Base-by-base conservation (phyloP, 148 eudicot species). In the Oxyria digyna region DNA sequence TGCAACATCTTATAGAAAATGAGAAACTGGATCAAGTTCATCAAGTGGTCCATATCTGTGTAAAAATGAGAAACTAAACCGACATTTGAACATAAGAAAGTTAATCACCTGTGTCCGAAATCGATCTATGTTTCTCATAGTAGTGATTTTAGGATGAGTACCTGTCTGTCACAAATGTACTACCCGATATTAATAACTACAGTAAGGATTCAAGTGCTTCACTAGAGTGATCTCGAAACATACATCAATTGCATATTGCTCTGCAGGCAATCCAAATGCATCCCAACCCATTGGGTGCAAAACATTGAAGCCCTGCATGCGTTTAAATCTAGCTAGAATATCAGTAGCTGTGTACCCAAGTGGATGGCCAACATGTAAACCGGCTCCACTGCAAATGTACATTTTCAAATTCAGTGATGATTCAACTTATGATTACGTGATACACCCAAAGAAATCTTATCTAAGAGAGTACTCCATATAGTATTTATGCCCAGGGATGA, bases 261-360 rank as follows among this genome's bases (percentile, higher is more conserved):
- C 99, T 4, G 97, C 99, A 37, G 99, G 99, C 82, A 94, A 81
- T 42, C 99, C 99, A 78, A 94, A 94, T 38, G 99, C 99, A 83
- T 94, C 99, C 99, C 99, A 94, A 73, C 99, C 99, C 97, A 91
- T 94, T 5, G 99, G 99, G 48, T 94, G 99, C 74, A 94, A 76
- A 72, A 94, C 99, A 84, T 94, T 94, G 82, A 78, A 94, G 55
- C 99, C 98, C 72, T 85, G 87, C 99, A 94, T 94, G 48, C 99
- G 86, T 76, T 84, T 94, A 67, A 81, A 87, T 81, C 99, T 86
- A 77, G 97, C 99, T 73, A 94, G 91, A 77, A 94, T 94, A 76
- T 94, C 99, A 0, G 99, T 94, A 45, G 99, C 99, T 18, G 99
- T 91, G 70, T 91, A 91, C 73, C 99, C 99, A 67, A 94, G 99